Conservation (phyloP, 2,329 filamentous ascomycete genomes). For the Macrophomina pseudophaseolina region DNA sequence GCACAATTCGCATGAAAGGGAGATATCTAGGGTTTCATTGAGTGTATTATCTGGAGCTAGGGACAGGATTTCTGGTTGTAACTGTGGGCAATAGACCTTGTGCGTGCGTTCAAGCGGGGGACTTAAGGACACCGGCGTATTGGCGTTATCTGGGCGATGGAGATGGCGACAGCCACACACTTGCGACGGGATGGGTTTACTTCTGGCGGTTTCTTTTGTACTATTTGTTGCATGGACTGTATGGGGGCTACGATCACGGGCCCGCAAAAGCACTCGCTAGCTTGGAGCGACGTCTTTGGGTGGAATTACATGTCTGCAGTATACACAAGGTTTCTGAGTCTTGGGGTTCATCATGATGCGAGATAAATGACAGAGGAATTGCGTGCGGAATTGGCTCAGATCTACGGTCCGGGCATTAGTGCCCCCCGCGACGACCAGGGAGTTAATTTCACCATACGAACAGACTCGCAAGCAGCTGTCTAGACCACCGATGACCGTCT, state of each 20-base stretch:
- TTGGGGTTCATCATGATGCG: conserved; percentile 5
- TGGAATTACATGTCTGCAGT: conserved; percentile 4
- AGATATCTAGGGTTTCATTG: background rate
- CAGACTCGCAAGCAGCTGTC: conserved; percentile 1
- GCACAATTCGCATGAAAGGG: conserved; percentile 21
- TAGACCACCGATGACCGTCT: conserved; percentile 11
- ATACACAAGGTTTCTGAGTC: conserved; percentile 4
- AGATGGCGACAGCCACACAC: background rate
- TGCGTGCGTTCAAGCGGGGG: conserved; percentile 26
- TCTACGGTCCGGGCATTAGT: conserved; percentile 1
- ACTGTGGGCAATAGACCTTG: conserved; percentile 16
- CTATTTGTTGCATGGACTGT: conserved; percentile 12
- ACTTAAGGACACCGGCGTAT: background rate
- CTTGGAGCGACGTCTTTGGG: conserved; percentile 9
- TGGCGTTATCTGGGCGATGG: conserved; percentile 1
- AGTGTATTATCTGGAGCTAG: conserved; percentile 20
- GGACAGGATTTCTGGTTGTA: background rate
- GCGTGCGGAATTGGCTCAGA: conserved; percentile 6
- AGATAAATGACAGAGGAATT: conserved; percentile 5
- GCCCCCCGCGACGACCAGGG: conserved; percentile 6
- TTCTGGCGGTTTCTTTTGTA: conserved; percentile 16
- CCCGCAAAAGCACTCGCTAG: conserved; percentile 22
- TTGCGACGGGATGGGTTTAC: background rate
- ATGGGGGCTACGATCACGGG: conserved; percentile 1
- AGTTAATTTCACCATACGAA: conserved; percentile 20